Evolutionary conservation across 805 yeast genomes (phyloP).

Genomic region (Metschnikowia cerradonensis): DNA sequence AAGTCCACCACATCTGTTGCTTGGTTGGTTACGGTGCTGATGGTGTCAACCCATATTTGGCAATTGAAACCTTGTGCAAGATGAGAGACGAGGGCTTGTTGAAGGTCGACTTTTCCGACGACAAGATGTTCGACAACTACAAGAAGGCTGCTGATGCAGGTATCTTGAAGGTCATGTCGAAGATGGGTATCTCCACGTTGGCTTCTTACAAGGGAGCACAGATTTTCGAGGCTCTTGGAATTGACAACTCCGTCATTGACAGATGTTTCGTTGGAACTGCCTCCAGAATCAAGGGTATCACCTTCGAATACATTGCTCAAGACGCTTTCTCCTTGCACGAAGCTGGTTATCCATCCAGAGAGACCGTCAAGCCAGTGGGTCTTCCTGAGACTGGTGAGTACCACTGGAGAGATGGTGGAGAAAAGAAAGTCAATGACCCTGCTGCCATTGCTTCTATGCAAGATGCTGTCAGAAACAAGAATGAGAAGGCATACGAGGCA

Average conservation of each 20-base stretch:
- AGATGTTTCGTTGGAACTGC: slow-evolving; percentile 97
- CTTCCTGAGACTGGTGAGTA: slow-evolving; percentile 96
- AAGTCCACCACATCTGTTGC: slow-evolving; percentile 93
- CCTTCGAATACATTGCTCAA: slow-evolving; percentile 93
- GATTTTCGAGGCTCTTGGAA: slow-evolving; percentile 94
- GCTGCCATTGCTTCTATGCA: slow-evolving; percentile 91
- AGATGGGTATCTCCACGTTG: slow-evolving; percentile 98
- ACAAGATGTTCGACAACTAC: slow-evolving; percentile 68
- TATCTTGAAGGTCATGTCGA: slow-evolving; percentile 93
- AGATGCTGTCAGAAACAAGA: slow-evolving; percentile 97
- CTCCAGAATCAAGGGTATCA: slow-evolving; percentile 91
- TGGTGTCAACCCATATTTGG: slow-evolving; percentile 90
- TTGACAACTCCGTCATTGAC: slow-evolving; percentile 92
- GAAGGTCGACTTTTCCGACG: slow-evolving; percentile 51
- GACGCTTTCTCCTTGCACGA: slow-evolving; percentile 94
- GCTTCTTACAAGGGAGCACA: slow-evolving; percentile 99
- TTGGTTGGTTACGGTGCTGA: slow-evolving; percentile 97
- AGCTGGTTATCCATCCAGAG: slow-evolving; percentile 81
- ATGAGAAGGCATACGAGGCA: slow-evolving; percentile 86
- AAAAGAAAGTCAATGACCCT: slow-evolving; percentile 91
- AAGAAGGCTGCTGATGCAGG: slow-evolving; percentile 86
- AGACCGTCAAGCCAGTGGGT: slow-evolving; percentile 62
- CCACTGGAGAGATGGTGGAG: slow-evolving; percentile 99
- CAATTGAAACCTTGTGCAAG: slow-evolving; percentile 81
- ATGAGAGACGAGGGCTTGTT: slow-evolving; percentile 79